Conservation (phyloP, 73 alveolate genomes). For the Paramecium primaurelia region DNA sequence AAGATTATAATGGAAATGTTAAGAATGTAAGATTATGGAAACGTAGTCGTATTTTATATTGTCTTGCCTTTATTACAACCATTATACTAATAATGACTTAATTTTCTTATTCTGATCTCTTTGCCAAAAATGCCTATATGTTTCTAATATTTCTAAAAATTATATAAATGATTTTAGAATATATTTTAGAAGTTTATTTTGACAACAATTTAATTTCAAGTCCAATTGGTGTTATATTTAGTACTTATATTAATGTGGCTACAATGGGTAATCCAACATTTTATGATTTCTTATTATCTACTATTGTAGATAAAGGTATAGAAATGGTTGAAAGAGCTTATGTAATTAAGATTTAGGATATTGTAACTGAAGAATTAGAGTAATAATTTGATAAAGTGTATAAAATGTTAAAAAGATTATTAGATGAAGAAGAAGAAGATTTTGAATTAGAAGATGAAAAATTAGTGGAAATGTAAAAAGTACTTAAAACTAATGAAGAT, state of each 20-base stretch:
- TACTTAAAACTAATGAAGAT: background rate
- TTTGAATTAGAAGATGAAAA: conserved; percentile 22
- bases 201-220: background rate
- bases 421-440: conserved; percentile 30
- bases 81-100: background rate
- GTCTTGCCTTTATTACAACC: background rate
- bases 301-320: conserved; percentile 24
- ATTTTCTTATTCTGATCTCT: conserved; percentile 27
- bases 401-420: background rate
- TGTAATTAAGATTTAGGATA: background rate
- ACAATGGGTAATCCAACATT: conserved; percentile 55
- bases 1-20: conserved; percentile 24
- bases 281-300: conserved; percentile 11
- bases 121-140: conserved; percentile 2
- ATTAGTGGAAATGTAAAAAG: background rate
- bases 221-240: background rate
- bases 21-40: conserved; percentile 9
- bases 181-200: background rate
- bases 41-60: conserved; percentile 13
- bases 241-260: conserved; percentile 30
- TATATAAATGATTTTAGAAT: background rate
- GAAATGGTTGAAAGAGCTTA: conserved; percentile 49
- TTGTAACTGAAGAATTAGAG: conserved; percentile 1
- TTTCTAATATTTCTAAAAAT: background rate
- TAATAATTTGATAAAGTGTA: background rate